Evolutionary conservation across 2,329 filamentous ascomycete genomes (phyloP).

Genomic region (Microsporum canis): DNA sequence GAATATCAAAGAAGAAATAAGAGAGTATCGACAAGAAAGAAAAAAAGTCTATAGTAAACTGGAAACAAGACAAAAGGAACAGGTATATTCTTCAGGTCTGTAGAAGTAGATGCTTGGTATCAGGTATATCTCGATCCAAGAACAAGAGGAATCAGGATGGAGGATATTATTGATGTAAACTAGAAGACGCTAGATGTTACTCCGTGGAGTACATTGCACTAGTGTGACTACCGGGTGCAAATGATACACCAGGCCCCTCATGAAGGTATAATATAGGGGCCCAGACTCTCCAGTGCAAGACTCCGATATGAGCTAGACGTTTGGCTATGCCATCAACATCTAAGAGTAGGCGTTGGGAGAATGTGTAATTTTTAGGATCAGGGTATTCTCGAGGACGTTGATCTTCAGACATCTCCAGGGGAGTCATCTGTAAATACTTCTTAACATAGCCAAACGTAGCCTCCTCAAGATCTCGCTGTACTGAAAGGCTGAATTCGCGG

Average conservation of each 20-base stretch:
- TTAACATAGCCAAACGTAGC: conserved; percentile 25
- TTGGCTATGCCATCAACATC: conserved; percentile 49
- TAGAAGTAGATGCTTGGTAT: not conserved
- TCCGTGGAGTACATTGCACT: not conserved
- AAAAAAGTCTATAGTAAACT: not conserved
- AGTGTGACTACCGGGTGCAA: not conserved
- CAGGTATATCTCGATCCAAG: not conserved
- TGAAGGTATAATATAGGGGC: conserved; percentile 55
- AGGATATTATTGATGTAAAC: not conserved
- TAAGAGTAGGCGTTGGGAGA: conserved; percentile 20
- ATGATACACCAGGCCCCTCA: not conserved
- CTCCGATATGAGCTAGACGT: conserved; percentile 67
- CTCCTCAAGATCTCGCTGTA: conserved; percentile 25
- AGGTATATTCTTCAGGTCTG: not conserved
- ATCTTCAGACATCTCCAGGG: conserved; percentile 34
- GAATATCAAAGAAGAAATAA: not conserved
- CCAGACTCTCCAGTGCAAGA: conserved; percentile 89
- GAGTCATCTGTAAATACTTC: conserved; percentile 31
- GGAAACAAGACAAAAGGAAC: not conserved
- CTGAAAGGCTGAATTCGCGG: conserved; percentile 23
- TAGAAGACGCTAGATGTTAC: not conserved
- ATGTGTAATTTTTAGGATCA: conserved; percentile 9
- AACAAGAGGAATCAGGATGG: not conserved
- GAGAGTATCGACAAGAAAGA: not conserved
- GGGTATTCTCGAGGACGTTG: conserved; percentile 24